Evolutionary conservation across 2,329 filamentous ascomycete genomes (phyloP).

Genomic region (Kalaharituber pfeilii): DNA sequence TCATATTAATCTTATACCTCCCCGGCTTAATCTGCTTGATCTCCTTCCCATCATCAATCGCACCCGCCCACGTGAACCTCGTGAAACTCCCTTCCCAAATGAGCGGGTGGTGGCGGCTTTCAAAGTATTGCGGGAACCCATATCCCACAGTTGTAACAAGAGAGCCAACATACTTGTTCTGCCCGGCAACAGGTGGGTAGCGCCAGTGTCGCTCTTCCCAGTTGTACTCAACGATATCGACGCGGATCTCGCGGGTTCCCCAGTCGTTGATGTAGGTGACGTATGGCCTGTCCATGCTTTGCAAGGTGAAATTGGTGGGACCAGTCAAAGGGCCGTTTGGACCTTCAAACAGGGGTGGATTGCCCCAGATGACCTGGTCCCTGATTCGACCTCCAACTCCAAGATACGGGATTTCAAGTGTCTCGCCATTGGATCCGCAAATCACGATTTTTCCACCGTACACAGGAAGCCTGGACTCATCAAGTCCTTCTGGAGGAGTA

Average conservation of each 20-base stretch:
- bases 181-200: conserved; percentile 29
- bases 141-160: conserved; percentile 24
- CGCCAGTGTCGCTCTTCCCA: conserved; percentile 30
- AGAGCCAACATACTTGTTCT: conserved; percentile 31
- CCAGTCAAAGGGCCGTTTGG: conserved; percentile 2
- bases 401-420: conserved; percentile 31
- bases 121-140: conserved; percentile 9
- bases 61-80: conserved; percentile 10
- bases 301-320: conserved; percentile 10
- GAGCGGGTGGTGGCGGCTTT: conserved; percentile 5
- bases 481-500: conserved; percentile 25
- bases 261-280: conserved; percentile 11
- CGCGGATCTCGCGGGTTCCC: conserved; percentile 11
- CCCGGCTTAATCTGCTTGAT: conserved; percentile 2
- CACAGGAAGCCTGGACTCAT: conserved; percentile 28
- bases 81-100: neutral
- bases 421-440: conserved; percentile 29
- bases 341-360: conserved; percentile 8
- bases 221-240: conserved; percentile 26
- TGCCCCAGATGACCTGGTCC: conserved; percentile 12
- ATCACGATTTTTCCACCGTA: conserved; percentile 33
- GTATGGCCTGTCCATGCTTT: conserved; percentile 2
- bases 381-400: conserved; percentile 20
- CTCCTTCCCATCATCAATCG: conserved; percentile 5
- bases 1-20: conserved; percentile 11